Evolutionary conservation across 345 rosid species (phyloP), one percentile per base, ranked within the genome.

Genomic region (Cardiospermum halicacabum): DNA sequence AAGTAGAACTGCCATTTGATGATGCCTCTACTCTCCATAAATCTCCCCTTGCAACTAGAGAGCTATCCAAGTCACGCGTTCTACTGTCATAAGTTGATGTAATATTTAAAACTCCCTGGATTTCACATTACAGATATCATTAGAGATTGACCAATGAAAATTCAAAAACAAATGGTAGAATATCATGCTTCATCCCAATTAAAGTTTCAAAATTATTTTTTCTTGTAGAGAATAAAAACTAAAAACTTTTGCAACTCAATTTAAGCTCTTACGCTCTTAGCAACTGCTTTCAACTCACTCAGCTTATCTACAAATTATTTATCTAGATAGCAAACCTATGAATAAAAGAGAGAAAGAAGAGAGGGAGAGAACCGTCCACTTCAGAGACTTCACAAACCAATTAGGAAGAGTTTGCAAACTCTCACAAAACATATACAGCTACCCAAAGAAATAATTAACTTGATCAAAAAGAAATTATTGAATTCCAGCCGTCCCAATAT

Each of bases 11-110:
- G 45, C 81, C 84, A 67, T 80, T 78, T 22, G 97, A 86, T 58
- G 95, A 86, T 58, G 95, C 96, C 79, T 90, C 96, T 26, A 87
- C 75, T 74, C 97, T 86, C 97, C 99, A 94, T 48, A 91, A 85
- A 72, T 91, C 97, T 80, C 97, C 96, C 81, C 95, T 81, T 40
- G 96, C 97, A 80, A 83, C 86, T 69, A 94, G 70, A 49, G 91
- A 81, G 71, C 87, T 86, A 65, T 87, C 97, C 60, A 89, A 69
- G 66, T 73, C 91, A 62, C 63, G 78, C 22, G 89, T 89, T 72
- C 86, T 80, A 69, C 87, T 94, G 57, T 94, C 86, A 74, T 80
- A 91, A 56, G 91, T 91, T 19, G 92, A 85, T 22, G 96, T 75
- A 53, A 94, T 76, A 77, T 91, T 90, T 69, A 91, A 28, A 1